These are phyloP conservation scores for Oemleria cerasiformis DNA, from an alignment of 306 rosid species.

Conservation along the genomic window DNA sequence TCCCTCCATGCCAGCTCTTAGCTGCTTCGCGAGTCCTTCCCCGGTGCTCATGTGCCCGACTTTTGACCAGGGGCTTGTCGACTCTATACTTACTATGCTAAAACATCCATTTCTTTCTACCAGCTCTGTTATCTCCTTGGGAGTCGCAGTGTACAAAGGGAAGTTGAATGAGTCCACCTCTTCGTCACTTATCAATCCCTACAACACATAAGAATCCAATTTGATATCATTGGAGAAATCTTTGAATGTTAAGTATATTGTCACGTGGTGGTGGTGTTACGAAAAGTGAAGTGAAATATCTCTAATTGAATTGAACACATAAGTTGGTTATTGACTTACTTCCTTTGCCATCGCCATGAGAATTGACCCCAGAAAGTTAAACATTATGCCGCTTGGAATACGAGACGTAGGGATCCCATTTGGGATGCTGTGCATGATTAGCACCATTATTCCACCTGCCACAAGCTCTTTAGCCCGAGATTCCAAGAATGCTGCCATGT, in stretches of 20 bases:
- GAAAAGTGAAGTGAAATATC: background rate
- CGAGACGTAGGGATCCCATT: background rate
- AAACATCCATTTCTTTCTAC: slow-evolving; percentile 12
- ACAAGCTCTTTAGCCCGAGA: slow-evolving; percentile 16
- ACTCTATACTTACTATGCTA: slow-evolving; percentile 4
- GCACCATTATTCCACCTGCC: slow-evolving; percentile 17
- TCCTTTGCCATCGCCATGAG: slow-evolving; percentile 21
- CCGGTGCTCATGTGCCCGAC: background rate
- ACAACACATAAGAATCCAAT: too few species aligned
- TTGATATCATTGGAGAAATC: too few species aligned
- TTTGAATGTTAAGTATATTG: too few species aligned
- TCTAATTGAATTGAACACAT: background rate
- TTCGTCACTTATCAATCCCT: background rate
- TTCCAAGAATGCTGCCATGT: slow-evolving; percentile 11
- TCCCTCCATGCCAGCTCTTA: slow-evolving; percentile 10
- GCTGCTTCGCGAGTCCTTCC: background rate
- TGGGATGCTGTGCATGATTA: background rate
- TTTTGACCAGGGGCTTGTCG: background rate
- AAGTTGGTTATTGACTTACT: background rate
- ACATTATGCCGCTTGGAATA: background rate
- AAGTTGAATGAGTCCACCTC: slow-evolving; percentile 14
- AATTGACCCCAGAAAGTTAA: slow-evolving; percentile 11
- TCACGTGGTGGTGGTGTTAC: too few species aligned
- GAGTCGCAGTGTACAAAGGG: background rate
- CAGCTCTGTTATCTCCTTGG: background rate